A percentile compares a stretch with the other conserved stretches of the same genome.
Conservation (phyloP, 2,329 filamentous ascomycete species). For the Ophiostoma montium region DNA sequence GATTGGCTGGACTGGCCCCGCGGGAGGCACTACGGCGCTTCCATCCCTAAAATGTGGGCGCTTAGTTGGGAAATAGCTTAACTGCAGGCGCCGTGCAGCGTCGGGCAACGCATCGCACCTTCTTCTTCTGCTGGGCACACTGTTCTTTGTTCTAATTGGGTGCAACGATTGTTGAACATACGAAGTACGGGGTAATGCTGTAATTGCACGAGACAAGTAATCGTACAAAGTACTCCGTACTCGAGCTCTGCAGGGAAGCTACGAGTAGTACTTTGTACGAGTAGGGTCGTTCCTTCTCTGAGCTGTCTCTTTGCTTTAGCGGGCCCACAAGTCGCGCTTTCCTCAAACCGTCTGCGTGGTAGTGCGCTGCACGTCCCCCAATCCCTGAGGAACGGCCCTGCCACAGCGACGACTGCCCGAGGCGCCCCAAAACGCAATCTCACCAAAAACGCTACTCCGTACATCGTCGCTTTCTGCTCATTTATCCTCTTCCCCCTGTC, state of each 20-base stretch:
- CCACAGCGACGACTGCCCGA: slow-evolving; percentile 3
- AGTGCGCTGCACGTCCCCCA: background rate
- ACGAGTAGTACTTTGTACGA: background rate
- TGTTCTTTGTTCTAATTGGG: too few species aligned
- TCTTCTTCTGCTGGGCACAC: too few species aligned
- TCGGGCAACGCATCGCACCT: too few species aligned
- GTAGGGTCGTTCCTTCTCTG: background rate
- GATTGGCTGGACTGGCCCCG: background rate
- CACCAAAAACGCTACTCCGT: background rate
- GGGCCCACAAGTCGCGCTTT: background rate
- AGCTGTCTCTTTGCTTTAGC: background rate
- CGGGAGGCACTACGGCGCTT: background rate
- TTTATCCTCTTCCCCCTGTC: background rate
- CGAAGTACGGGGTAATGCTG: too few species aligned
- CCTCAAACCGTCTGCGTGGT: background rate
- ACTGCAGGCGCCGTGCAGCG: too few species aligned
- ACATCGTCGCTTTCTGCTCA: background rate
- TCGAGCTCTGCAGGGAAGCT: too few species aligned
- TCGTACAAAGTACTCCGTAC: too few species aligned
- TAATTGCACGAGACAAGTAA: too few species aligned
- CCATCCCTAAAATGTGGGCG: slow-evolving; percentile 2
- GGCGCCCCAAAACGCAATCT: slow-evolving; percentile 5
- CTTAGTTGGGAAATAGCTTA: background rate
- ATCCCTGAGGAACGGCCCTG: background rate
- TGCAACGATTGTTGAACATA: too few species aligned